Conservation (phyloP, 768 basidiomycete species). For the Leccinum obscurum region DNA sequence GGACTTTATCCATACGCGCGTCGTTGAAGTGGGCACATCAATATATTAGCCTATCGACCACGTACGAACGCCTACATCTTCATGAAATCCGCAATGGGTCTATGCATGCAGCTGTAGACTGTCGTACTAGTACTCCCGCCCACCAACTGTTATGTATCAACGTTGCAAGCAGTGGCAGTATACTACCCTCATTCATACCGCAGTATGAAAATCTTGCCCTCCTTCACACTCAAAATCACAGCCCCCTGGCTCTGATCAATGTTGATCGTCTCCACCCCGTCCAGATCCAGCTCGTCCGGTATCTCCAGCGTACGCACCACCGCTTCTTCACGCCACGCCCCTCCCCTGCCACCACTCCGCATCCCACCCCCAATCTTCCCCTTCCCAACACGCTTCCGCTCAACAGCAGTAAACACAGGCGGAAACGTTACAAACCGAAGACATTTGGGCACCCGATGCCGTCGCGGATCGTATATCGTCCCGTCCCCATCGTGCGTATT, state of each 20-base stretch:
- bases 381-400: constrained; percentile 12
- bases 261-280: constrained; percentile 71
- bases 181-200: constrained; percentile 53
- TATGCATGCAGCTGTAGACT: too few species aligned
- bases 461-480: constrained; percentile 26
- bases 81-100: too few species aligned
- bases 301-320: constrained; percentile 60
- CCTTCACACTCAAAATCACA: constrained; percentile 64
- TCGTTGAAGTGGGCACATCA: too few species aligned
- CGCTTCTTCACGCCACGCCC: constrained; percentile 37
- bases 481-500: constrained; percentile 20
- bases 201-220: constrained; percentile 71
- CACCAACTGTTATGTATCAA: too few species aligned
- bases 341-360: constrained; percentile 6
- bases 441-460: constrained; percentile 43
- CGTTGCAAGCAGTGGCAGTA: too few species aligned
- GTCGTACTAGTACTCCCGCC: too few species aligned
- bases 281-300: constrained; percentile 64
- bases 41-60: too few species aligned
- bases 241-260: constrained; percentile 77
- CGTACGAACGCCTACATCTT: too few species aligned
- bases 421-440: constrained; percentile 75
- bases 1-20: too few species aligned
- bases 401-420: constrained; percentile 36
- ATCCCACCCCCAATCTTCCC: background rate